Conservation (phyloP, 2,329 filamentous ascomycete species). For the Aspergillus sp. region DNA sequence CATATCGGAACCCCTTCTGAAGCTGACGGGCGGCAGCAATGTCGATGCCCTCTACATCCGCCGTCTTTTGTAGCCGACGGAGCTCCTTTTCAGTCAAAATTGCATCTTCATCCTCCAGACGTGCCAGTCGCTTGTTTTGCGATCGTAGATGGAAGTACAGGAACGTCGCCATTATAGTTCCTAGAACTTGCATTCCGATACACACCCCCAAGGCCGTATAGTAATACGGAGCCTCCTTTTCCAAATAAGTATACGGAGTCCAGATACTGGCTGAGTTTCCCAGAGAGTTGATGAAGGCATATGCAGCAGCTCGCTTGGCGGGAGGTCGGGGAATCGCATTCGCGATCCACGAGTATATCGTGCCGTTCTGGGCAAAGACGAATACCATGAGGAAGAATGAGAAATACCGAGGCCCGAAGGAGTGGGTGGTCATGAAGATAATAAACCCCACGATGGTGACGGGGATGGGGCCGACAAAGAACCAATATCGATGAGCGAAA, state of each 20-base stretch:
- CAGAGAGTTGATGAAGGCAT: constrained; percentile 58
- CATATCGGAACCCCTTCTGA: constrained; percentile 59
- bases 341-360: constrained; percentile 53
- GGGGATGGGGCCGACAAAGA: constrained; percentile 55
- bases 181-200: constrained; percentile 44
- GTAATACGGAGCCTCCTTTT: constrained; percentile 43
- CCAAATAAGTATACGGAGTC: constrained; percentile 53
- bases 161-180: constrained; percentile 35
- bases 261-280: constrained; percentile 57
- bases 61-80: constrained; percentile 51
- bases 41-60: constrained; percentile 54
- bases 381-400: constrained; percentile 59
- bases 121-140: constrained; percentile 54
- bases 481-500: constrained; percentile 52
- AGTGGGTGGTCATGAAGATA: constrained; percentile 56
- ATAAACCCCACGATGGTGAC: constrained; percentile 55
- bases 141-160: constrained; percentile 43
- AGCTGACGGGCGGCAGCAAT: constrained; percentile 51
- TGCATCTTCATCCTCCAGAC: constrained; percentile 52
- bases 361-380: constrained; percentile 58
- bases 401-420: constrained; percentile 58
- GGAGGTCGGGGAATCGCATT: constrained; percentile 54
- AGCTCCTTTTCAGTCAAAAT: constrained; percentile 52
- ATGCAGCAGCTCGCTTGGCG: constrained; percentile 57
- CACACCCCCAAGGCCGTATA: constrained; percentile 45